Percentiles rank a stretch among this genome's conserved stretches.
Conservation (phyloP, 2,329 filamentous ascomycete species). For the Fusarium equiseti region DNA sequence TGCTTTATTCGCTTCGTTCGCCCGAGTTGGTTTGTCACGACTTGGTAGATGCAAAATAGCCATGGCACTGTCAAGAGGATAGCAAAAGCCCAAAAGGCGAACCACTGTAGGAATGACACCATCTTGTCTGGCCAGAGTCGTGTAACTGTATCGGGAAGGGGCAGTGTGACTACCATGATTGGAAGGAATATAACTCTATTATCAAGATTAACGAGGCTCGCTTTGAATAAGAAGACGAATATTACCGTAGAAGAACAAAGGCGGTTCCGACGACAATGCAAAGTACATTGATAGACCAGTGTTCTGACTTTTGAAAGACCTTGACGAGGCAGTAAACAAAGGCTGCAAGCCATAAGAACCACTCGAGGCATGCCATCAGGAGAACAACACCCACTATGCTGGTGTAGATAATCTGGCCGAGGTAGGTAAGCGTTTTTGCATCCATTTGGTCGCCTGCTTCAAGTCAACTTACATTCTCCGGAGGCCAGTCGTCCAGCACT, state of each 20-base stretch:
- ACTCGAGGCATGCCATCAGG: conserved; percentile 87
- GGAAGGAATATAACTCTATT: conserved; percentile 85
- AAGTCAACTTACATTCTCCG: conserved; percentile 55
- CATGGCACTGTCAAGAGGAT: conserved; percentile 87
- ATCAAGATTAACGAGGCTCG: not conserved
- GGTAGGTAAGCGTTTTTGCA: not conserved
- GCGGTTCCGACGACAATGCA: conserved; percentile 79
- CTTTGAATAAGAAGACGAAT: not conserved
- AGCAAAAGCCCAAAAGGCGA: conserved; percentile 94
- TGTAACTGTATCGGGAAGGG: conserved; percentile 79
- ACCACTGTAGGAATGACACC: conserved; percentile 86
- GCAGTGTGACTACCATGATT: conserved; percentile 93
- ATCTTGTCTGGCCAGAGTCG: conserved; percentile 77
- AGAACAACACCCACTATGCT: conserved; percentile 84
- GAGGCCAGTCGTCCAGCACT: conserved; percentile 62
- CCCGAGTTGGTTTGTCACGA: conserved; percentile 88
- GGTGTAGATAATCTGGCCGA: conserved; percentile 83
- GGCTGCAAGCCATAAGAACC: conserved; percentile 94
- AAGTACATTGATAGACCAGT: conserved; percentile 83
- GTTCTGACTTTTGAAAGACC: conserved; percentile 89
- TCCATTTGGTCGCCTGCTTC: not conserved
- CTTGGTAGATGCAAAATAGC: conserved; percentile 92
- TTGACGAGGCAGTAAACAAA: conserved; percentile 93
- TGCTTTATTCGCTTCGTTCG: conserved; percentile 85
- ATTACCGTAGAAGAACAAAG: conserved; percentile 82